Percentiles rank a stretch among this genome's conserved stretches.
phyloP scores from a whole-genome alignment of 1,284 basidiomycete species.

The Apiotrichum laibachii region DNA sequence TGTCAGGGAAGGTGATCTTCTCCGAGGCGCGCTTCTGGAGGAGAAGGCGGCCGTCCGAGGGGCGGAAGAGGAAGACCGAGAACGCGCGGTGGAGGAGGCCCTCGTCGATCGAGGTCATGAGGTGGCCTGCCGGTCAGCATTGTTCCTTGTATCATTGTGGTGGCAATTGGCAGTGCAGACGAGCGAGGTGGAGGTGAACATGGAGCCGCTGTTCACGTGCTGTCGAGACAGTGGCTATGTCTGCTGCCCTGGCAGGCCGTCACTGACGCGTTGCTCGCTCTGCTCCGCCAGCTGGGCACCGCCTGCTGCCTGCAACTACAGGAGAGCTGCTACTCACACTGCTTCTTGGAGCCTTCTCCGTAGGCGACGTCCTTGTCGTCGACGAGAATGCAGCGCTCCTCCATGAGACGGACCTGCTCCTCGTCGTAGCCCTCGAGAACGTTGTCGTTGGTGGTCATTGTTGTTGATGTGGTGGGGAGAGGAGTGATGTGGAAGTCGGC shows the following conservation, averaged over 20 bases:
- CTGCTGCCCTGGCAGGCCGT: too few species aligned
- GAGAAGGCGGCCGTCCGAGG: constrained; percentile 88
- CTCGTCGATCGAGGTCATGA: constrained; percentile 95
- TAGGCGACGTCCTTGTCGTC: constrained; percentile 83
- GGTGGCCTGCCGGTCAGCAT: constrained; percentile 64
- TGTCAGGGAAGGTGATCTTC: constrained; percentile 99
- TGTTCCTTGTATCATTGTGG: not conserved
- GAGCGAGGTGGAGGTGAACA: too few species aligned
- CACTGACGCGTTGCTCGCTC: not conserved
- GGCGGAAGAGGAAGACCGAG: constrained; percentile 94
- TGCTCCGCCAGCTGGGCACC: not conserved
- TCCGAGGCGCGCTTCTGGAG: constrained; percentile 92
- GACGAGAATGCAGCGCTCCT: constrained; percentile 94
- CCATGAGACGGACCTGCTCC: constrained; percentile 75
- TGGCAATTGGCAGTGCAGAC: not conserved
- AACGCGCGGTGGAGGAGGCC: constrained; percentile 97
- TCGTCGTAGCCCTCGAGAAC: constrained; percentile 51
- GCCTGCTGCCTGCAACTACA: too few species aligned
- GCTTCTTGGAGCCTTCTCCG: constrained; percentile 95
- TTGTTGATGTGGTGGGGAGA: not conserved
- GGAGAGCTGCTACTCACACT: constrained; percentile 61
- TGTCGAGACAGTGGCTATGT: too few species aligned
- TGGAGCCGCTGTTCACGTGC: not conserved
- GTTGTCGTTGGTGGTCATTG: constrained; percentile 6
- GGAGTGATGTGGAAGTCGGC: not conserved